Conservation (phyloP, 2,329 filamentous ascomycete species). For the Decorospora gaudefroyi region DNA sequence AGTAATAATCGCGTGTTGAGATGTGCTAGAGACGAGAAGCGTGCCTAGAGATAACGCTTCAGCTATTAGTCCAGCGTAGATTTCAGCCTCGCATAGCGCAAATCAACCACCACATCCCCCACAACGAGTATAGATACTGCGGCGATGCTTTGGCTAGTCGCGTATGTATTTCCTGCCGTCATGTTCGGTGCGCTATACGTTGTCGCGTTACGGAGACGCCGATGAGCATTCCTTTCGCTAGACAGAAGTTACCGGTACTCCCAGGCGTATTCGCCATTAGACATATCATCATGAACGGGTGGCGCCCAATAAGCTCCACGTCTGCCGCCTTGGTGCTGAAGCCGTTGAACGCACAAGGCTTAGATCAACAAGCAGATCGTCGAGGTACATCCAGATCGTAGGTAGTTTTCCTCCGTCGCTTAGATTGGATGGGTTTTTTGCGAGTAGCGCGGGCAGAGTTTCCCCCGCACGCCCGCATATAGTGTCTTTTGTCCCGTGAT, state of each 20-base stretch:
- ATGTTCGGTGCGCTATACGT: slow-evolving; percentile 5
- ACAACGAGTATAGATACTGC: no score
- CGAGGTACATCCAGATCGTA: no score
- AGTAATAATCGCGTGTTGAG: slow-evolving; percentile 1
- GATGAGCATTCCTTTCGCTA: slow-evolving; percentile 3
- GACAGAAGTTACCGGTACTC: slow-evolving; percentile 3
- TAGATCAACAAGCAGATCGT: slow-evolving; percentile 13
- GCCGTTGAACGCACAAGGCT: slow-evolving; percentile 11
- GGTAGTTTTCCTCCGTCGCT: slow-evolving; percentile 15
- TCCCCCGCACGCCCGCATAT: slow-evolving; percentile 18
- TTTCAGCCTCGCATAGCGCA: slow-evolving; percentile 9
- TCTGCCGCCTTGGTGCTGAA: slow-evolving; percentile 17
- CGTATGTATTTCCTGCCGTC: not conserved
- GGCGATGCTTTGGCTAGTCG: slow-evolving; percentile 7
- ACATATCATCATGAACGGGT: slow-evolving; percentile 8
- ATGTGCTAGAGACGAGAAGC: slow-evolving; percentile 8
- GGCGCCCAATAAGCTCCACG: slow-evolving; percentile 6
- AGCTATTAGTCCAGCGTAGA: slow-evolving; percentile 4
- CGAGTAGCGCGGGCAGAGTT: slow-evolving; percentile 10
- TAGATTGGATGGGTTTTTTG: slow-evolving; percentile 27
- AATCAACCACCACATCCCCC: no score
- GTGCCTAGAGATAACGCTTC: slow-evolving; percentile 10
- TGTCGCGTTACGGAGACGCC: slow-evolving; percentile 10
- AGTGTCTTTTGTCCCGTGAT: slow-evolving; percentile 14
- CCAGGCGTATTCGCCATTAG: slow-evolving; percentile 3